Conservation (phyloP, 2,329 filamentous ascomycete genomes). For the Aquanectria penicillioides region DNA sequence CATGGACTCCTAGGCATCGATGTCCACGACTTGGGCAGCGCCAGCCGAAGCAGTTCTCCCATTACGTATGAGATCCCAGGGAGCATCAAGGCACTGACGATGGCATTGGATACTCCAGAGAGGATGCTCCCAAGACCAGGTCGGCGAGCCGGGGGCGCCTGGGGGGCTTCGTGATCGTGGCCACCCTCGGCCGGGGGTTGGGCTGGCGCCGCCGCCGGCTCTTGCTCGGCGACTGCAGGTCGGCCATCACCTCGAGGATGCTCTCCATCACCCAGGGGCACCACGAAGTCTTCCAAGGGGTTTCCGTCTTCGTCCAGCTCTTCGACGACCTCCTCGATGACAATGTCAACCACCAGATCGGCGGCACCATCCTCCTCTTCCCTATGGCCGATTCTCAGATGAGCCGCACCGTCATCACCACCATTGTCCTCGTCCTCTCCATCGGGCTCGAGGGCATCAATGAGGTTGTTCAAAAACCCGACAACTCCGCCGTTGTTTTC, state of each 20-base stretch:
- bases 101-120: conserved; percentile 57
- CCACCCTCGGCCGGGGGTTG: conserved; percentile 24
- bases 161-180: conserved; percentile 47
- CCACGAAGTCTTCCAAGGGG: no score
- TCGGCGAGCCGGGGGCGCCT: conserved; percentile 47
- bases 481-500: conserved; percentile 44
- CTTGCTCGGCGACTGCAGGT: conserved; percentile 11
- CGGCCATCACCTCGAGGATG: not conserved
- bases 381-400: conserved; percentile 27
- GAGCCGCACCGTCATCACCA: conserved; percentile 27
- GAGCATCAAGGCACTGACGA: conserved; percentile 73
- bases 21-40: conserved; percentile 76
- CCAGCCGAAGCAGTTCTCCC: conserved; percentile 77
- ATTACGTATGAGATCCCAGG: conserved; percentile 82
- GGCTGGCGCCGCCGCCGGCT: conserved; percentile 2
- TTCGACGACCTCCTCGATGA: conserved; percentile 45
- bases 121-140: conserved; percentile 50
- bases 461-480: conserved; percentile 48
- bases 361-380: conserved; percentile 37
- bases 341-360: conserved; percentile 47
- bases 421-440: conserved; percentile 43
- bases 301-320: conserved; percentile 54
- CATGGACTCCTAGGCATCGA: conserved; percentile 46
- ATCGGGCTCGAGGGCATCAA: conserved; percentile 50
- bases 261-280: no score